Percentiles rank a stretch among this genome's conserved stretches.
These are phyloP conservation scores for Saccharomyces mikatae DNA, from an alignment of 805 yeast species.

Conservation along the genomic window DNA sequence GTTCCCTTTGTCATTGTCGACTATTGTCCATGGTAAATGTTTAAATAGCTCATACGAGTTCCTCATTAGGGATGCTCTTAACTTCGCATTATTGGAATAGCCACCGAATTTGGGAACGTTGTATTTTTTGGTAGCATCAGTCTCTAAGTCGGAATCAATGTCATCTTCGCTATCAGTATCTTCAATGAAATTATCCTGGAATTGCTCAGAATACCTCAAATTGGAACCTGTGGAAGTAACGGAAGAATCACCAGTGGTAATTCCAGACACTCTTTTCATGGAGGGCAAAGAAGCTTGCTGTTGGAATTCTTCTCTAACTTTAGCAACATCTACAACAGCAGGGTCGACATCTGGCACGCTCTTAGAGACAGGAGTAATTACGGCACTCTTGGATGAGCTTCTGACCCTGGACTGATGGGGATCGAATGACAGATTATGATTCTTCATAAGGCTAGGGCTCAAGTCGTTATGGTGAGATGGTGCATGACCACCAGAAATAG, in stretches of 20 bases:
- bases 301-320: constrained; percentile 21
- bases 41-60: constrained; percentile 34
- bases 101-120: constrained; percentile 57
- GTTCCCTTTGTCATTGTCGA: constrained; percentile 66
- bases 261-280: constrained; percentile 22
- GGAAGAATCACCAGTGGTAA: neutral
- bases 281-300: constrained; percentile 26
- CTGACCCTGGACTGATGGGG: neutral
- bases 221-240: constrained; percentile 10
- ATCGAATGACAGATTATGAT: neutral
- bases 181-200: constrained; percentile 5
- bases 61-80: constrained; percentile 31
- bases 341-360: constrained; percentile 25
- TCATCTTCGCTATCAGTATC: constrained; percentile 10
- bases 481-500: neutral
- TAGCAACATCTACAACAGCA: constrained; percentile 26
- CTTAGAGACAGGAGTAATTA: constrained; percentile 31
- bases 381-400: constrained; percentile 18
- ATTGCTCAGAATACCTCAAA: constrained; percentile 9
- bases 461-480: neutral
- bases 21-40: constrained; percentile 65
- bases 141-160: constrained; percentile 18
- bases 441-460: neutral
- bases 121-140: constrained; percentile 13
- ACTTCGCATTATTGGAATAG: constrained; percentile 53